These are phyloP conservation scores for Nitzschia palea DNA, from an alignment of 108 stramenopile genomes.

Conservation along the genomic window DNA sequence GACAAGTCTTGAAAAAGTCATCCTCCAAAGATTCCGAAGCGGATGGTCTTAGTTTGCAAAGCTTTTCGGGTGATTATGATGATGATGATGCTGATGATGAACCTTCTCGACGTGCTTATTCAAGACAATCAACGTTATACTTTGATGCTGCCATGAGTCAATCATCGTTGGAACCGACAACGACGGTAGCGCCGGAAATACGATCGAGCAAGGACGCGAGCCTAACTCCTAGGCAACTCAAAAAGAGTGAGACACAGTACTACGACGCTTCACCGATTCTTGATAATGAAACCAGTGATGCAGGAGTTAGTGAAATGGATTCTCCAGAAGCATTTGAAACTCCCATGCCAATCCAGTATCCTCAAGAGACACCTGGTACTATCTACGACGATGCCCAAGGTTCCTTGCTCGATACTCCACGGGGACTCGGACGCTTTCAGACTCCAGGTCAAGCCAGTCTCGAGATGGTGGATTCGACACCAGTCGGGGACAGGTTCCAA, in stretches of 20 bases:
- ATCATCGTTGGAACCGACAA: slow-evolving; percentile 1
- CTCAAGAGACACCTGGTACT: too few species aligned
- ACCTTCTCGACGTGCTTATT: neutral
- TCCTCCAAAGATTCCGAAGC: slow-evolving; percentile 1
- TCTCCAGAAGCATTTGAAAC: neutral
- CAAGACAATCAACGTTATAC: neutral
- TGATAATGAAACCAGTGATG: neutral
- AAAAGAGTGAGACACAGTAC: neutral
- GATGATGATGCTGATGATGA: neutral
- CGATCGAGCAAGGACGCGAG: too few species aligned
- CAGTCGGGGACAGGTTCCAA: too few species aligned
- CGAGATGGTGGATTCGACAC: too few species aligned
- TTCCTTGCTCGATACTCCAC: too few species aligned
- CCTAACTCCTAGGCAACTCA: too few species aligned
- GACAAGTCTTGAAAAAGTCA: neutral
- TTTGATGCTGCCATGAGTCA: slow-evolving; percentile 9
- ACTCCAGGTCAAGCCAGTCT: too few species aligned
- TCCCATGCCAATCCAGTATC: too few species aligned
- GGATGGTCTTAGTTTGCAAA: neutral
- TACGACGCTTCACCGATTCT: neutral
- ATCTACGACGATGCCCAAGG: too few species aligned
- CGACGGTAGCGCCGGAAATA: too few species aligned
- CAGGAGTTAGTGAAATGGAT: neutral
- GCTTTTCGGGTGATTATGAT: neutral
- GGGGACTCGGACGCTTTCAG: too few species aligned